Conservation (phyloP, 2,329 filamentous ascomycete species). For the Penicillium sp. region DNA sequence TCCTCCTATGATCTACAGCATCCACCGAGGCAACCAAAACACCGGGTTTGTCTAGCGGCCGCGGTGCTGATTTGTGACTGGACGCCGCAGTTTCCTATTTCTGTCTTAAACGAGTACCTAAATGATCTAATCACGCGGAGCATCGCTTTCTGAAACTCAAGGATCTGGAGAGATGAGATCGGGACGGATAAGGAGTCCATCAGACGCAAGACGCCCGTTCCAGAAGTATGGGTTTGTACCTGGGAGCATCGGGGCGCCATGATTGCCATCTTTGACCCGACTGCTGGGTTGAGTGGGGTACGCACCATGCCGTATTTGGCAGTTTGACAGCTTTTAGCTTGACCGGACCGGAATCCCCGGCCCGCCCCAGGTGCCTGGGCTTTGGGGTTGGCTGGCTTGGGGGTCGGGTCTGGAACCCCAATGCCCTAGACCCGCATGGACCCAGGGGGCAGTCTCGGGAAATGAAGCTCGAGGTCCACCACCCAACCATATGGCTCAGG, state of each 20-base stretch:
- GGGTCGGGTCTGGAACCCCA: slow-evolving; percentile 7
- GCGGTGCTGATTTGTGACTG: neutral
- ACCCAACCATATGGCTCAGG: neutral
- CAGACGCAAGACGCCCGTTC: neutral
- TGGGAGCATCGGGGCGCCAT: slow-evolving; percentile 2
- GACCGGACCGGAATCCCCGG: slow-evolving; percentile 22
- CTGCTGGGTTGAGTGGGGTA: neutral
- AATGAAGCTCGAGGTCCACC: neutral
- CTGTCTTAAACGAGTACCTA: neutral
- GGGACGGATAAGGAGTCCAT: neutral
- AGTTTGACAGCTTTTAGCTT: slow-evolving; percentile 23
- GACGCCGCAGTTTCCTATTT: neutral
- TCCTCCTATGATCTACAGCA: slow-evolving; percentile 7
- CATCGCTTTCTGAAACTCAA: slow-evolving; percentile 17
- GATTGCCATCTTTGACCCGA: slow-evolving; percentile 21
- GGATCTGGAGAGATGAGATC: neutral
- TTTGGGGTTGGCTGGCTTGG: neutral
- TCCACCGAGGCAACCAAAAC: neutral
- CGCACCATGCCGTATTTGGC: slow-evolving; percentile 1
- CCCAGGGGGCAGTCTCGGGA: neutral
- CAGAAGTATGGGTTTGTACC: slow-evolving; percentile 1
- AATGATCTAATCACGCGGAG: slow-evolving; percentile 1
- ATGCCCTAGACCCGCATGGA: neutral
- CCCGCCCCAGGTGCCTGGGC: slow-evolving; percentile 8
- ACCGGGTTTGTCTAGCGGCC: neutral